These are phyloP conservation scores for Ensete ventricosum DNA, from an alignment of 176 grass and related monocot genomes.

Conservation along the genomic window DNA sequence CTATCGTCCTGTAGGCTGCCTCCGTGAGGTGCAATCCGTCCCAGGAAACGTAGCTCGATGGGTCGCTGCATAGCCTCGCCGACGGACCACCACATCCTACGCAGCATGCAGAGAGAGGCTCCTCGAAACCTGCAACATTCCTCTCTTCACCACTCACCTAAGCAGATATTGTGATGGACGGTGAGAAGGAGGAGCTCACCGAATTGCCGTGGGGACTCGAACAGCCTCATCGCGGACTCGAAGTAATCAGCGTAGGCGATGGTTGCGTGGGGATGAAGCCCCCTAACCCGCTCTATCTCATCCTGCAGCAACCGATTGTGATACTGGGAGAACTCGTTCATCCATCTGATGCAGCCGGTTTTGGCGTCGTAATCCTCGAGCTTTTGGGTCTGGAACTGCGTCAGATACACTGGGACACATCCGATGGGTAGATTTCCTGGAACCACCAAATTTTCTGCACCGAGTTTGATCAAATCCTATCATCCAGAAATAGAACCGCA, in stretches of 20 bases:
- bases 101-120: background rate
- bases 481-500: background rate
- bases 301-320: constrained; percentile 17
- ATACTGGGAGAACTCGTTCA: constrained; percentile 27
- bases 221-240: background rate
- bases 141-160: background rate
- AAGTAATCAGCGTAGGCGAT: constrained; percentile 28
- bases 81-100: background rate
- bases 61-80: background rate
- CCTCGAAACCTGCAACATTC: background rate
- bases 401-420: background rate
- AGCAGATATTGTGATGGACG: background rate
- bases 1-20: constrained; percentile 1
- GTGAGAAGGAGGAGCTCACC: background rate
- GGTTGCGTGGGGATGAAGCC: background rate
- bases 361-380: background rate
- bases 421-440: constrained; percentile 9
- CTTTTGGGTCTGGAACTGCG: background rate
- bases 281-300: background rate
- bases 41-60: constrained; percentile 4
- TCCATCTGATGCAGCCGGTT: constrained; percentile 17
- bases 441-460: constrained; percentile 6
- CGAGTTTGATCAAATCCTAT: constrained; percentile 8
- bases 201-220: background rate
- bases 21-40: constrained; percentile 13